Percentiles rank a stretch among this genome's conserved stretches.
phyloP scores from a whole-genome alignment of 768 basidiomycete genomes.

The Kwoniella heveanensis region DNA sequence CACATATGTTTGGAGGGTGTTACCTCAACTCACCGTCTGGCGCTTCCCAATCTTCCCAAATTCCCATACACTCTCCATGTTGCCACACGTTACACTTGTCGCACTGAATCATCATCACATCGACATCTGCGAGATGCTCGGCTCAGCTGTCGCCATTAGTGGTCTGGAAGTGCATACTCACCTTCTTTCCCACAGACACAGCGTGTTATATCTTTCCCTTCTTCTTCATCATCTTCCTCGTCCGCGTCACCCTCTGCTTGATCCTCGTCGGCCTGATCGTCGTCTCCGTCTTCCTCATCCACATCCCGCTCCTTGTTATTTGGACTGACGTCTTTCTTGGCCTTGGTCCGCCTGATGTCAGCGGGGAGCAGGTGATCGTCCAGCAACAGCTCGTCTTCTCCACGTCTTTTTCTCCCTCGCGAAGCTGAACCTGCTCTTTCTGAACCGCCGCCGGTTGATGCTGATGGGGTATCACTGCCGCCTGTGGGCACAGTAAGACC shows the following conservation, averaged over 20 bases:
- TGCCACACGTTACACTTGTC: conserved; percentile 98
- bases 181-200: conserved; percentile 46
- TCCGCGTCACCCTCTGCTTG: conserved; percentile 33
- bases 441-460: conserved; percentile 11
- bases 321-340: conserved; percentile 5
- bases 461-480: conserved; percentile 12
- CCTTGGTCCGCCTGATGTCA: conserved; percentile 28
- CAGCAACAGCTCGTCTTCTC: conserved; percentile 43
- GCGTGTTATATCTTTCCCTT: conserved; percentile 44
- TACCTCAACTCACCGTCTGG: conserved; percentile 51
- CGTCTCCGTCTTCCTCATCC: conserved; percentile 15
- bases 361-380: conserved; percentile 45
- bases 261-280: conserved; percentile 1
- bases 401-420: conserved; percentile 33
- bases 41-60: conserved; percentile 61
- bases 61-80: conserved; percentile 94
- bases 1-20: no score
- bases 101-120: conserved; percentile 97
- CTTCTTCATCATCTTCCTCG: conserved; percentile 25
- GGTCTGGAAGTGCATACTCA: conserved; percentile 16
- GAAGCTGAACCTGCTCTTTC: conserved; percentile 27
- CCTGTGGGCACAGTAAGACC: conserved; percentile 9
- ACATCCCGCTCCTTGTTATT: conserved; percentile 15
- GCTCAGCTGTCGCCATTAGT: neutral
- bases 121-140: conserved; percentile 60